A percentile compares a stretch with the other conserved stretches of the same genome.
Conservation (phyloP, 176 grass and related monocot genomes). For the Puccinellia tenuiflora region DNA sequence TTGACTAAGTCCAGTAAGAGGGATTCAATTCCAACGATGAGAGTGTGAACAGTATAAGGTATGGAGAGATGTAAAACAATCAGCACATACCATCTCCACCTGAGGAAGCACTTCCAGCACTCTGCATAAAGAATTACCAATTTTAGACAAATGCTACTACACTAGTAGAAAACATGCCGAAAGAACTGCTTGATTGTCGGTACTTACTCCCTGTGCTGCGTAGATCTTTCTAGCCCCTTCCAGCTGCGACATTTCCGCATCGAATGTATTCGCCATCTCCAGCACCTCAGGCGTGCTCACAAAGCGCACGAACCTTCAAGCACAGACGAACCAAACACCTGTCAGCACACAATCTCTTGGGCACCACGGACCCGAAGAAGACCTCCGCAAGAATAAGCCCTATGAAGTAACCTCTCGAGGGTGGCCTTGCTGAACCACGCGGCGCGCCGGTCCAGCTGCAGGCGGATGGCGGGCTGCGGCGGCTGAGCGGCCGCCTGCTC, state of each 20-base stretch:
- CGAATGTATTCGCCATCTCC: slow-evolving; percentile 75
- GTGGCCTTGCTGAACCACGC: slow-evolving; percentile 96
- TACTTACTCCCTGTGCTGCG: slow-evolving; percentile 62
- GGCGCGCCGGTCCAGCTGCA: slow-evolving; percentile 57
- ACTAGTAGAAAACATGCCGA: slow-evolving; percentile 5
- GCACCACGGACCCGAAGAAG: background rate
- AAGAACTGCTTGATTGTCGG: slow-evolving; percentile 12
- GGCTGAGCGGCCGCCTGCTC: slow-evolving; percentile 57
- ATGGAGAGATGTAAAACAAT: slow-evolving; percentile 15
- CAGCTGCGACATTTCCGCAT: slow-evolving; percentile 86
- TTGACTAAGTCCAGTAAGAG: background rate
- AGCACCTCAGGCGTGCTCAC: slow-evolving; percentile 96
- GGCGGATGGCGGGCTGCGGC: slow-evolving; percentile 40
- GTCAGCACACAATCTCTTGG: slow-evolving; percentile 11
- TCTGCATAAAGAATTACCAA: slow-evolving; percentile 37
- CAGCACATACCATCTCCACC: slow-evolving; percentile 52
- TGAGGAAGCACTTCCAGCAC: slow-evolving; percentile 47
- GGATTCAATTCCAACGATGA: background rate
- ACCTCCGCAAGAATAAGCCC: background rate
- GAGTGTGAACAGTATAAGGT: slow-evolving; percentile 5
- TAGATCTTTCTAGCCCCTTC: slow-evolving; percentile 97
- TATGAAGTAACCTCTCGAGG: slow-evolving; percentile 71
- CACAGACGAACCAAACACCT: slow-evolving; percentile 4
- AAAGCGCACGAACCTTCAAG: slow-evolving; percentile 87
- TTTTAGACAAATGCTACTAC: slow-evolving; percentile 21